Evolutionary conservation across 2,329 filamentous ascomycete species (phyloP).

Genomic region (Talaromyces pinophilus): DNA sequence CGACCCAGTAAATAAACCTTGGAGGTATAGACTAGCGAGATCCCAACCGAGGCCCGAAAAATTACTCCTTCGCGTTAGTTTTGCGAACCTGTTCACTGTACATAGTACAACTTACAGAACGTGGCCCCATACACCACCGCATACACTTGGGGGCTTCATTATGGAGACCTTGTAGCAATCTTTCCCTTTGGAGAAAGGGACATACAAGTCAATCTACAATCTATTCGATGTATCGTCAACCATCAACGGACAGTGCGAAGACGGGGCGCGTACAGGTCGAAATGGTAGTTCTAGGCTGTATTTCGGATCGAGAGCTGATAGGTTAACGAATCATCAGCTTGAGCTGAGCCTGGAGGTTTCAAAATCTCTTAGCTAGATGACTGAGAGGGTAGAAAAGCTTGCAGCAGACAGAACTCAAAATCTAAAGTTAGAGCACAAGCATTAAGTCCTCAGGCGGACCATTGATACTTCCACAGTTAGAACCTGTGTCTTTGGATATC

Average conservation of each 20-base stretch:
- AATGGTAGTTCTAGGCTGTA: not conserved
- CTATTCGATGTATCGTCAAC: not conserved
- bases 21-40: no score
- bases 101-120: not conserved
- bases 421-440: not conserved
- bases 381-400: not conserved
- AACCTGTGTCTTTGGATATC: not conserved
- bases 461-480: not conserved
- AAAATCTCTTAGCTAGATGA: not conserved
- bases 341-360: not conserved
- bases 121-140: not conserved
- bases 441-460: not conserved
- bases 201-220: not conserved
- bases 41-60: no score
- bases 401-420: not conserved
- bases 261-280: not conserved
- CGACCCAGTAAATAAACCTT: no score
- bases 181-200: not conserved
- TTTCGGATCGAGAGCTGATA: not conserved
- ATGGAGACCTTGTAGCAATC: not conserved
- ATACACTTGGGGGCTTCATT: not conserved
- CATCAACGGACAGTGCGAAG: not conserved
- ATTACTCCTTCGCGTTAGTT: no score
- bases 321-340: not conserved
- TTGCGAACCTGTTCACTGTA: no score